A percentile compares a stretch with the other conserved stretches of the same genome.
Conservation (phyloP, 768 basidiomycete species). For the Rhizopogon salebrosus region DNA sequence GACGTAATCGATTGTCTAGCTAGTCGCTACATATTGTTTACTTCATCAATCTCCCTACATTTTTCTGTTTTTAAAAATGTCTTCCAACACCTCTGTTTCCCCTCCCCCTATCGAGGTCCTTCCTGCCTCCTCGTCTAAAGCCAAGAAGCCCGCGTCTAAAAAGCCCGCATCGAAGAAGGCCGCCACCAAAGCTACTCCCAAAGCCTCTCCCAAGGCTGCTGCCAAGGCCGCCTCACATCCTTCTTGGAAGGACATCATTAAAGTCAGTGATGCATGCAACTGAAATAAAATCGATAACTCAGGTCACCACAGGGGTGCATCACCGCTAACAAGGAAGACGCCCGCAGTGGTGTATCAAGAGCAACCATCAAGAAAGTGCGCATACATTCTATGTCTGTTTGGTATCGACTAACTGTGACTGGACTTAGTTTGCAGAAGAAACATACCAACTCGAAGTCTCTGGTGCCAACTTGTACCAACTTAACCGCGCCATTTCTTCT, state of each 20-base stretch:
- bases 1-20: background rate
- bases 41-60: background rate
- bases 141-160: constrained; percentile 25
- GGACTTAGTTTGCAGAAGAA: constrained; percentile 42
- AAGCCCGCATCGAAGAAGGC: constrained; percentile 3
- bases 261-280: constrained; percentile 24
- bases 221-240: constrained; percentile 32
- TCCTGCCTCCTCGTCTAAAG: constrained; percentile 19
- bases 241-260: constrained; percentile 54
- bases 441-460: constrained; percentile 44
- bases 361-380: constrained; percentile 74
- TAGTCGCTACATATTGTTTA: background rate
- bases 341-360: constrained; percentile 69
- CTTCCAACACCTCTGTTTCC: constrained; percentile 7
- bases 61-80: background rate
- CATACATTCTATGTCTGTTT: constrained; percentile 13
- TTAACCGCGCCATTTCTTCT: constrained; percentile 46
- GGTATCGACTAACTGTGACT: background rate
- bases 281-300: background rate
- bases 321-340: constrained; percentile 52
- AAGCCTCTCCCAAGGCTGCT: constrained; percentile 12
- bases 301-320: constrained; percentile 58
- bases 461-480: constrained; percentile 36
- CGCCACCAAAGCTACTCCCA: constrained; percentile 17
- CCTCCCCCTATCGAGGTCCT: constrained; percentile 9